These are phyloP conservation scores for Dalbergia cochinchinensis DNA, from an alignment of 306 rosid genomes.

Conservation along the genomic window DNA sequence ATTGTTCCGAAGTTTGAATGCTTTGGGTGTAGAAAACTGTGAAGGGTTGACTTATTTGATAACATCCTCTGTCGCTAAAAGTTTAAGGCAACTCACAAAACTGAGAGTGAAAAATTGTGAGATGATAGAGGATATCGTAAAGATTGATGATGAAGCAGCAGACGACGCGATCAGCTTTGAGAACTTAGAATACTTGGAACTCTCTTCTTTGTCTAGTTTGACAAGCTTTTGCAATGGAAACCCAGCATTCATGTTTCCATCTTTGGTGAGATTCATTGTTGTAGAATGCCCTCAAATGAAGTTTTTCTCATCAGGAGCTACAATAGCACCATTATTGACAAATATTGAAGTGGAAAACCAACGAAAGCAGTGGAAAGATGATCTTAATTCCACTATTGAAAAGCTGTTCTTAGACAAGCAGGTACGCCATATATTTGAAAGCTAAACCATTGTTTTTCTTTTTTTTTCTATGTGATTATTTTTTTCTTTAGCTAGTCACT, in stretches of 20 bases:
- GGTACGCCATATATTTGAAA: not conserved
- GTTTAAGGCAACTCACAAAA: not conserved
- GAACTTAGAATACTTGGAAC: not conserved
- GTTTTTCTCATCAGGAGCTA: not conserved
- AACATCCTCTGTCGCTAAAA: not conserved
- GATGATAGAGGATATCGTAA: conserved; percentile 18
- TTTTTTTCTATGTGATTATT: no score
- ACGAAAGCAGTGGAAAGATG: not conserved
- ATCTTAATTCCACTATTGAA: conserved; percentile 5
- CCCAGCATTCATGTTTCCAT: conserved; percentile 5
- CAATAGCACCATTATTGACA: not conserved
- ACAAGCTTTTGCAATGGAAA: conserved; percentile 28
- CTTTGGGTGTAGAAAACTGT: not conserved
- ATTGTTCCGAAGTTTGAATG: not conserved
- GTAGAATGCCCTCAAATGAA: not conserved
- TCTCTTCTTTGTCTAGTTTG: not conserved
- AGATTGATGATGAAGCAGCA: conserved; percentile 10
- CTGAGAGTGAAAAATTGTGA: not conserved
- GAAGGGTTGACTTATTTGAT: not conserved
- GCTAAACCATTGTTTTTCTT: not conserved
- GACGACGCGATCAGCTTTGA: conserved; percentile 10
- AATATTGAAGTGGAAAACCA: not conserved
- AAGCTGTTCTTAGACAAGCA: not conserved
- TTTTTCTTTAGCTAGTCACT: not conserved
- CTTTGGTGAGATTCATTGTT: not conserved